Evolutionary conservation across 2,329 filamentous ascomycete genomes (phyloP).

Genomic region (Trichoderma endophyticum): DNA sequence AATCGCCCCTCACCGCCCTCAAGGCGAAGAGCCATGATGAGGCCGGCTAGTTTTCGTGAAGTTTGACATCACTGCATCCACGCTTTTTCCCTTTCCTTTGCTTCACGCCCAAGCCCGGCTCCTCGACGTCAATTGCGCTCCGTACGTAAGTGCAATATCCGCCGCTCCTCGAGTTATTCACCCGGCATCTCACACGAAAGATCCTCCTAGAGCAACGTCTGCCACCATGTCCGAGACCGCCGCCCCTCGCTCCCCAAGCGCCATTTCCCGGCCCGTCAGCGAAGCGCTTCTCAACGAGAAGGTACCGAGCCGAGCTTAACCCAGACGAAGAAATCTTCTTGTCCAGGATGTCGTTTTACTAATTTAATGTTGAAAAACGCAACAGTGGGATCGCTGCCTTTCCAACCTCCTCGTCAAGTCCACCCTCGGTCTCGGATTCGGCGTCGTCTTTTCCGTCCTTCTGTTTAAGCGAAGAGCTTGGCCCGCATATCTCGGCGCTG

Average conservation of each 20-base stretch:
- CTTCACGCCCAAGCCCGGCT: conserved; percentile 26
- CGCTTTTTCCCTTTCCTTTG: conserved; percentile 28
- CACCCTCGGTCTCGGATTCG: conserved; percentile 91
- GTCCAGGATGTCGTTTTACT: conserved; percentile 22
- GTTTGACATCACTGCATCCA: conserved; percentile 34
- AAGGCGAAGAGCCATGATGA: conserved; percentile 31
- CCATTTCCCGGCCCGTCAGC: conserved; percentile 82
- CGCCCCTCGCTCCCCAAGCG: conserved; percentile 52
- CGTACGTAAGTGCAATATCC: background rate
- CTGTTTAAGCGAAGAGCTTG: conserved; percentile 97
- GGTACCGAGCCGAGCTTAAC: conserved; percentile 53
- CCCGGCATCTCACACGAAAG: background rate
- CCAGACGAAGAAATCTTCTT: conserved; percentile 5
- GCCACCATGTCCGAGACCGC: conserved; percentile 54
- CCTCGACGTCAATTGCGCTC: conserved; percentile 23
- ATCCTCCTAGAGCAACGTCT: conserved; percentile 3
- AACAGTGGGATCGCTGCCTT: conserved; percentile 95
- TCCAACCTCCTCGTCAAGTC: conserved; percentile 98
- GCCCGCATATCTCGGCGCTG: conserved; percentile 91
- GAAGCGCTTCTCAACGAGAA: conserved; percentile 99
- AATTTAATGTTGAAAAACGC: background rate
- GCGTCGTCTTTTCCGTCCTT: conserved; percentile 96
- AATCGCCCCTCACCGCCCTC: conserved; percentile 42
- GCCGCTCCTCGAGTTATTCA: background rate
- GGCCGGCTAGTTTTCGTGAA: conserved; percentile 39